These are phyloP conservation scores for Amphibolis antarctica DNA, from an alignment of 106 monocot species.

Conservation along the genomic window DNA sequence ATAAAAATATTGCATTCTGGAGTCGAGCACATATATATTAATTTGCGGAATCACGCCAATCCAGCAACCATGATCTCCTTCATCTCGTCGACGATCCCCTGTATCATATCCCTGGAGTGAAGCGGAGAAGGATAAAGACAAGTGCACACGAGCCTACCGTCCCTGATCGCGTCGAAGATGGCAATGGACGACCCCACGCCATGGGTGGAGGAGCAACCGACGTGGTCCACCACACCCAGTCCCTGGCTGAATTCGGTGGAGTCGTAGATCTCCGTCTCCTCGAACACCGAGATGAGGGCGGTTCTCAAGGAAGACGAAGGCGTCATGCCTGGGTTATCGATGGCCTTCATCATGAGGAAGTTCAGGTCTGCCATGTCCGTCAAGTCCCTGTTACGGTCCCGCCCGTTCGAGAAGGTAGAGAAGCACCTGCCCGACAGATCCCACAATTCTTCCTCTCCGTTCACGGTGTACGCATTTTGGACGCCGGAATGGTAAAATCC, in stretches of 20 bases:
- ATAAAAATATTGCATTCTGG: too few relatives aligned
- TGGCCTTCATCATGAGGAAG: constrained; percentile 79
- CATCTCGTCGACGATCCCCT: constrained; percentile 36
- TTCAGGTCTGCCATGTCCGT: constrained; percentile 71
- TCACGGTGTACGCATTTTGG: constrained; percentile 41
- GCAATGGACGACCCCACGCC: constrained; percentile 69
- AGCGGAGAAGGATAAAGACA: constrained; percentile 76
- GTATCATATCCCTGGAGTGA: constrained; percentile 60
- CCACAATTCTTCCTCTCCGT: constrained; percentile 58
- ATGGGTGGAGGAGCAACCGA: constrained; percentile 64
- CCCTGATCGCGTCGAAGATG: constrained; percentile 63
- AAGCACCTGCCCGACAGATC: constrained; percentile 52
- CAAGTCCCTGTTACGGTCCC: constrained; percentile 55
- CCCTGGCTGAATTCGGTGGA: constrained; percentile 9
- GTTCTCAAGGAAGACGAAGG: constrained; percentile 59
- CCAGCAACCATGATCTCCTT: constrained; percentile 31
- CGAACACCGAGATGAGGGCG: constrained; percentile 64
- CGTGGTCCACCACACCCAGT: constrained; percentile 50
- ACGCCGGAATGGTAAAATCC: constrained; percentile 84
- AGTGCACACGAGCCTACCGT: constrained; percentile 42
- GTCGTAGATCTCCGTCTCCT: constrained; percentile 35
- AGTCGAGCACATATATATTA: too few relatives aligned
- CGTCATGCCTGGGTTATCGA: constrained; percentile 70
- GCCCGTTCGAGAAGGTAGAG: constrained; percentile 34
- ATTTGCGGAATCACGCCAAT: not conserved